These are phyloP conservation scores for Meira miltonrushii DNA, from an alignment of 1,284 basidiomycete genomes.

Conservation along the genomic window DNA sequence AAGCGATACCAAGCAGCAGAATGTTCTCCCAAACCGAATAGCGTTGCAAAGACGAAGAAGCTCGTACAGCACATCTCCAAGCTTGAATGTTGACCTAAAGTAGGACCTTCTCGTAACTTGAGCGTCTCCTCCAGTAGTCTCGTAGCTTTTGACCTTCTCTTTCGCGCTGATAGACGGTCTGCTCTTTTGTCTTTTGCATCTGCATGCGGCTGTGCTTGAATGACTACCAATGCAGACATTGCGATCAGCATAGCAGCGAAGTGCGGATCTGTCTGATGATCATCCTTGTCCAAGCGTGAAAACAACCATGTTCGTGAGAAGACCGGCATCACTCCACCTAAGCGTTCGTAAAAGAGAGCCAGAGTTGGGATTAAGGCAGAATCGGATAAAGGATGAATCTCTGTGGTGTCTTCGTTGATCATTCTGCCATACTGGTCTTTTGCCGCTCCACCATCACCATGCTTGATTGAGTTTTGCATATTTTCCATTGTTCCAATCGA, in stretches of 20 bases:
- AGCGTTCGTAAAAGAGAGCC: conserved; percentile 45
- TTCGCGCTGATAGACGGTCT: conserved; percentile 14
- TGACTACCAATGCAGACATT: conserved; percentile 37
- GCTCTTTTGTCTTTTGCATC: conserved; percentile 21
- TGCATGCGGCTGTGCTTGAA: conserved; percentile 20
- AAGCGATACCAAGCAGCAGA: conserved; percentile 39
- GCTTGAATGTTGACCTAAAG: conserved; percentile 30
- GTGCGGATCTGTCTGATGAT: conserved; percentile 40
- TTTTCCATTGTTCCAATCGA: conserved; percentile 25
- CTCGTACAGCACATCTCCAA: conserved; percentile 31
- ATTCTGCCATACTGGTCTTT: conserved; percentile 17
- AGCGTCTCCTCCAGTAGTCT: conserved; percentile 26
- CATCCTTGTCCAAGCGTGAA: conserved; percentile 33
- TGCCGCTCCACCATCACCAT: conserved; percentile 12
- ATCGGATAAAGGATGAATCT: conserved; percentile 33
- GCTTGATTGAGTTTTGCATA: conserved; percentile 21
- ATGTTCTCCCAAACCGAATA: conserved; percentile 38
- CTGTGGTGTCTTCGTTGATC: conserved; percentile 16
- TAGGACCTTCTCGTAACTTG: conserved; percentile 27
- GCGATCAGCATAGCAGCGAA: conserved; percentile 47
- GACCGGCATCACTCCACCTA: conserved; percentile 49
- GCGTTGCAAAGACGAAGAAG: conserved; percentile 43
- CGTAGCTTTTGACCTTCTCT: conserved; percentile 7
- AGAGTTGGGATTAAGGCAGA: conserved; percentile 41
- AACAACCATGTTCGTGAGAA: conserved; percentile 44